Evolutionary conservation across 2,329 filamentous ascomycete species (phyloP).

Genomic region (Fusarium musae): DNA sequence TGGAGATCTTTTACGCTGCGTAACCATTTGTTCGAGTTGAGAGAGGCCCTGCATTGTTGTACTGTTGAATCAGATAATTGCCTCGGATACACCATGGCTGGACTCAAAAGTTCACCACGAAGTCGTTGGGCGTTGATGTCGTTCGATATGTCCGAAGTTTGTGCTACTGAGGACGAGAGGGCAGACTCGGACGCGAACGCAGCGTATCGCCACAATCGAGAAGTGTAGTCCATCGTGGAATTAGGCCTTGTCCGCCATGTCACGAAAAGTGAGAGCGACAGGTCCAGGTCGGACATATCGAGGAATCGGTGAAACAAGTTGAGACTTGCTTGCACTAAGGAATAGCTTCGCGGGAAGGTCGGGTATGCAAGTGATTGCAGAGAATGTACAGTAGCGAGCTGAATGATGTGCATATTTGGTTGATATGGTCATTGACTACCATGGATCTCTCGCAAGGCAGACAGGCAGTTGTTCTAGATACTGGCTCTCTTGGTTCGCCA

Average conservation of each 20-base stretch:
- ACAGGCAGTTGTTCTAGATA: neutral
- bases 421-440: neutral
- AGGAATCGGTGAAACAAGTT: conserved; percentile 4
- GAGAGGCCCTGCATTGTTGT: neutral
- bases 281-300: conserved; percentile 21
- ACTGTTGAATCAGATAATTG: conserved; percentile 13
- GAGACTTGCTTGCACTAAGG: conserved; percentile 3
- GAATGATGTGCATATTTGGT: neutral
- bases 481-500: neutral
- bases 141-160: conserved; percentile 1
- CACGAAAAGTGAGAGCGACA: conserved; percentile 18
- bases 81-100: conserved; percentile 1
- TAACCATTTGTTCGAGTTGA: conserved; percentile 12
- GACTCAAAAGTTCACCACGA: conserved; percentile 4
- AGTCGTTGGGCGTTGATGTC: conserved; percentile 28
- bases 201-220: conserved; percentile 25
- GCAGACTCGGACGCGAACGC: conserved; percentile 11
- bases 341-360: conserved; percentile 8
- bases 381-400: neutral
- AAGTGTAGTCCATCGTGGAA: conserved; percentile 1
- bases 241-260: neutral
- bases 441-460: neutral
- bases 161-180: conserved; percentile 12
- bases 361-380: conserved; percentile 17
- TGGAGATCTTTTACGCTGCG: conserved; percentile 29